phyloP scores from a whole-genome alignment of 768 basidiomycete species.

The Termitomyces titanicus region DNA sequence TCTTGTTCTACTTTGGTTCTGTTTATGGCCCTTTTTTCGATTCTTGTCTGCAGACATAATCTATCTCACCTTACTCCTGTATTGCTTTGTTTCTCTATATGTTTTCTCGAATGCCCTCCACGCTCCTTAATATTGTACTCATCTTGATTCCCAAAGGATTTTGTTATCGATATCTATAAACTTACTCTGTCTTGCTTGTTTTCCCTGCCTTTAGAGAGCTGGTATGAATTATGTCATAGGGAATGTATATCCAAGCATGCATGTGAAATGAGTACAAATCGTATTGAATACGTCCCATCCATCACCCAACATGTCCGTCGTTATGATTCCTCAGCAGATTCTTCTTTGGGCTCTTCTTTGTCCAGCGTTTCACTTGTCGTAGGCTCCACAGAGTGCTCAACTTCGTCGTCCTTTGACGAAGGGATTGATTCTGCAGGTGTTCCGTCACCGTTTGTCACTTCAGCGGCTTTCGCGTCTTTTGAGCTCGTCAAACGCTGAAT shows the following conservation, averaged over 20 bases:
- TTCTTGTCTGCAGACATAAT: constrained; percentile 12
- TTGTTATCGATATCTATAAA: constrained; percentile 36
- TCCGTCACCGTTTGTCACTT: constrained; percentile 35
- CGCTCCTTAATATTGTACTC: constrained; percentile 40
- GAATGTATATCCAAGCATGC: constrained; percentile 11
- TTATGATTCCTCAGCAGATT: constrained; percentile 22
- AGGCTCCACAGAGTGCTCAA: constrained; percentile 26
- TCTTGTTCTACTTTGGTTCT: constrained; percentile 11
- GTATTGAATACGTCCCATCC: constrained; percentile 6
- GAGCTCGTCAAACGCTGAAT: constrained; percentile 56
- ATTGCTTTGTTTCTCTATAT: constrained; percentile 21
- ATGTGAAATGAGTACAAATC: constrained; percentile 9
- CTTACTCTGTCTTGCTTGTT: constrained; percentile 18
- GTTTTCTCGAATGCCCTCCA: constrained; percentile 21
- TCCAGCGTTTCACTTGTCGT: constrained; percentile 37
- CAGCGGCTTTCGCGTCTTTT: constrained; percentile 33
- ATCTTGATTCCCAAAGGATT: constrained; percentile 25
- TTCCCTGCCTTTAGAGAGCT: constrained; percentile 13
- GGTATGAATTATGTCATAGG: constrained; percentile 7
- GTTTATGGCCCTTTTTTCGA: constrained; percentile 9
- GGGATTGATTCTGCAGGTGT: constrained; percentile 41
- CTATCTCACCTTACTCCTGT: constrained; percentile 13
- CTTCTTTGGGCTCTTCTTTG: constrained; percentile 34
- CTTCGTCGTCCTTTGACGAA: constrained; percentile 33
- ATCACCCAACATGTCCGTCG: not conserved